Base-by-base conservation (phyloP, 202 grass and related monocot species). In the Setaria italica region DNA sequence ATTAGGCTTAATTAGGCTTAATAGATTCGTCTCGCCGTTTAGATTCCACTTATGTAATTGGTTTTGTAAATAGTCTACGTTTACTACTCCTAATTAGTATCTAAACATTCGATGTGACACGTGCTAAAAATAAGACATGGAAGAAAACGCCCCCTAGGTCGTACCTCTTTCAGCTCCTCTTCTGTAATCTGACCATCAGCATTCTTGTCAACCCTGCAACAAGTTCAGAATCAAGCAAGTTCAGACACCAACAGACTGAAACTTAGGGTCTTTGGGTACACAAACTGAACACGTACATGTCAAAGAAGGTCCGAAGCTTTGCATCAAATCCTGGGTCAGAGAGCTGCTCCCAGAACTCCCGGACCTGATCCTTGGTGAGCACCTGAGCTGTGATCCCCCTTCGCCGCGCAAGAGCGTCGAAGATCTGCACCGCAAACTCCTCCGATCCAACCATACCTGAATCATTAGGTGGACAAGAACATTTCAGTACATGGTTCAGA, bases 281-380 rank as follows among this genome's bases (percentile, higher is more conserved):
- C 1, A 21, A 21, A 70, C 33, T 37, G 53, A 11, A 46, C 33
- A 32, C 82, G 19, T 98, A 99, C 91, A 99, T 96, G 88, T 99
- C 96, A 46, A 99, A 96, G 90, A 99, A 99, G 5, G 96, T 99
- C 62, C 84, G 91, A 3, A 96, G 82, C 58, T 93, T 90, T 69
- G 93, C 86, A 59, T 99, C 97, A 4, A 99, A 99, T 30, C 97
- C 90, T 15, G 87, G 85, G 47, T 96, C 92, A 4, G 90, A 92
- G 10, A 99, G 93, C 87, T 96, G 97, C 84, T 96, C 88, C 93
- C 93, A 99, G 88, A 96, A 99, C 76, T 99, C 92, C 1, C 67
- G 49, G 34, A 94, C 14, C 71, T 99, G 88, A 54, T 88, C 90
- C 77, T 96, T 92, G n/a, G 82, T 91, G 0, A 99, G 92, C 81